Percentiles rank a stretch among this genome's conserved stretches.
Conservation (phyloP, 257 asterid species). For the Salvia rosmarinus region DNA sequence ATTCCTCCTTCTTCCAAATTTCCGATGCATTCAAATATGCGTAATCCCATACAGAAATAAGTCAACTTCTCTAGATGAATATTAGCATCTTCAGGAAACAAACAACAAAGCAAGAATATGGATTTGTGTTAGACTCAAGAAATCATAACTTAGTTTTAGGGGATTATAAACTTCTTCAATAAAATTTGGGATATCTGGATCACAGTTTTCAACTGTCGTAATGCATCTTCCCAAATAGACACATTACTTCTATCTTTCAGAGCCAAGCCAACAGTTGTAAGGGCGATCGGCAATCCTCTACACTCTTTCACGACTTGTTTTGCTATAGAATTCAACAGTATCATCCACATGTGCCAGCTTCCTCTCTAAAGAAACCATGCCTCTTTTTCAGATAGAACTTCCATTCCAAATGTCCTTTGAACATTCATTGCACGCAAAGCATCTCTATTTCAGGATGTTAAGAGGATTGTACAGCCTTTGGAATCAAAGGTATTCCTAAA, state of each 20-base stretch:
- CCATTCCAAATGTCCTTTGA: not conserved
- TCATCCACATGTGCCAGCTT: conserved; percentile 12
- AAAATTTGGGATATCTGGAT: too few relatives aligned
- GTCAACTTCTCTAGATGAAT: too few relatives aligned
- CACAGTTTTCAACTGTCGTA: too few relatives aligned
- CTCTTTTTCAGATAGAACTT: not conserved
- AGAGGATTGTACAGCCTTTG: conserved; percentile 29
- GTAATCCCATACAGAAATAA: too few relatives aligned
- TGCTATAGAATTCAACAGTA: conserved; percentile 2
- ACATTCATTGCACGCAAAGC: conserved; percentile 27
- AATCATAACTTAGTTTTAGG: too few relatives aligned
- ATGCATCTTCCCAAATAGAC: not conserved
- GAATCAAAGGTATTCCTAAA: conserved; percentile 24
- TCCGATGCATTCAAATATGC: too few relatives aligned
- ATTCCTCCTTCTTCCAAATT: too few relatives aligned
- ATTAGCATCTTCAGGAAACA: too few relatives aligned
- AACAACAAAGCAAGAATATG: too few relatives aligned
- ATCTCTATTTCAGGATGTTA: conserved; percentile 22
- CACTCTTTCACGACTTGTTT: conserved; percentile 34
- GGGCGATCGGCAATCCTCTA: conserved; percentile 39
- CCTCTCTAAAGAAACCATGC: not conserved
- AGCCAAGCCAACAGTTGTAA: conserved; percentile 35
- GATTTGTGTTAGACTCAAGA: too few relatives aligned
- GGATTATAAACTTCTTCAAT: too few relatives aligned
- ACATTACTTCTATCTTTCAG: too few relatives aligned